Evolutionary conservation across 805 yeast species (phyloP), one percentile per base, ranked within the genome.

Genomic region (Schwanniomyces yamadae): DNA sequence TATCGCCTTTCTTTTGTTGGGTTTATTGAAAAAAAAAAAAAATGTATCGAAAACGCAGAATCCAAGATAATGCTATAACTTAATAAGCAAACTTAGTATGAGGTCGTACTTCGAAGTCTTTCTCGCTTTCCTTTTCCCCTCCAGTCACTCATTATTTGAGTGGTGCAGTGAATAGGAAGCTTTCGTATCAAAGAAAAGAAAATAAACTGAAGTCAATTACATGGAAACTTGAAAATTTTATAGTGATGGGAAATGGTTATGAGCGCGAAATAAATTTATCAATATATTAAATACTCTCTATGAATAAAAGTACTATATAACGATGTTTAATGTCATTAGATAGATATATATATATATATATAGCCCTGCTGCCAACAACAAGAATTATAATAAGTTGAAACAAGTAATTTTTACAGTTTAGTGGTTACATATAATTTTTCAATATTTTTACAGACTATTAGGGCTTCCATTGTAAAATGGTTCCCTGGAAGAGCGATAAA

Each of bases 81-180:
- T 25, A 29, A 21, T 28, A 28, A 44, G 59, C 57, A 46, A 44
- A 44, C 51, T 48, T 42, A 50, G 66, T 60, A 60, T 60, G 66
- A 60, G 66, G 64, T 45, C 55, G 60, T 52, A 37, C 28, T 50
- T 50, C 59, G 57, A 42, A 23, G 32, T 57, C 45, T 23, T 27
- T 58, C 63, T 57, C 42, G 64, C 55, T 46, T 15, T 50, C 61
- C 66, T 57, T 60, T 60, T 60, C 66, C 66, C 66, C 66, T 60
- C 66, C 66, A 59, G 34, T 59, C 64, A 55, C 44, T 50, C 63
- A 59, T 52, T 45, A 39, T 42, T 27, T 36, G 51, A 50, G 57
- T 51, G 64, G 66, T 59, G 66, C 66, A 60, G 66, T 60, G 66
- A 60, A 60, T 60, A 57, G 66, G 60, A 57, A 46, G 60, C 66